phyloP scores from a whole-genome alignment of 2,329 filamentous ascomycete genomes.

The Fusarium siculi region DNA sequence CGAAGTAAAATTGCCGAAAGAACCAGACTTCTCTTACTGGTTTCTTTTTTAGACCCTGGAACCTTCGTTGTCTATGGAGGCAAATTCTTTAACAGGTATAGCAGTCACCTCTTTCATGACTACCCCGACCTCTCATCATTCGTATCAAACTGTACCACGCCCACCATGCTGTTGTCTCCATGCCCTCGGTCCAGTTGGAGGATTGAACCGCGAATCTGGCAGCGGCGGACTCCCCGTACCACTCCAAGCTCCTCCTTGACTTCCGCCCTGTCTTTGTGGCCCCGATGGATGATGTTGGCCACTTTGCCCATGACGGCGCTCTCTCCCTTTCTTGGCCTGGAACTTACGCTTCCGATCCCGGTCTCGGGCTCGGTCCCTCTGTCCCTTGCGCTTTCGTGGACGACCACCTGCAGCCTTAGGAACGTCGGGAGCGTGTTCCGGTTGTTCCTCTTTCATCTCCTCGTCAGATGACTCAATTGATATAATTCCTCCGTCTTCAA shows the following conservation, averaged over 20 bases:
- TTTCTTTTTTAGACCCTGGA: no score
- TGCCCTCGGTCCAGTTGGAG: not conserved
- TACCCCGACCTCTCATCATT: no score
- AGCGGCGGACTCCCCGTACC: not conserved
- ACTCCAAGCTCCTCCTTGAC: no score
- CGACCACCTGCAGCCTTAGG: fast-evolving
- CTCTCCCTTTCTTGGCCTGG: not conserved
- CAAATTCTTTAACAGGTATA: no score
- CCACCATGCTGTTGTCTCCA: not conserved
- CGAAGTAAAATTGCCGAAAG: no score
- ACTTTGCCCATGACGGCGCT: no score
- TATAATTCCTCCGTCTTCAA: fast-evolving
- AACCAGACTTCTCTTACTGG: no score
- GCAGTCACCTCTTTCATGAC: not conserved
- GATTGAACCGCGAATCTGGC: not conserved
- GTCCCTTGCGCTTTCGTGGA: not conserved
- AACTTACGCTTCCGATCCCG: not conserved
- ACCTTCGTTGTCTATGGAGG: no score
- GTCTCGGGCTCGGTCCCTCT: no score
- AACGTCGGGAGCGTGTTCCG: fast-evolving
- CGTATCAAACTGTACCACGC: not conserved
- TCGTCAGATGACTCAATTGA: not conserved
- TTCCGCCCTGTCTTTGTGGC: no score
- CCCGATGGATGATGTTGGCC: not conserved
- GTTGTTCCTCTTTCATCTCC: not conserved